Conservation (phyloP, 805 yeast genomes). For the Metschnikowia koreensis region DNA sequence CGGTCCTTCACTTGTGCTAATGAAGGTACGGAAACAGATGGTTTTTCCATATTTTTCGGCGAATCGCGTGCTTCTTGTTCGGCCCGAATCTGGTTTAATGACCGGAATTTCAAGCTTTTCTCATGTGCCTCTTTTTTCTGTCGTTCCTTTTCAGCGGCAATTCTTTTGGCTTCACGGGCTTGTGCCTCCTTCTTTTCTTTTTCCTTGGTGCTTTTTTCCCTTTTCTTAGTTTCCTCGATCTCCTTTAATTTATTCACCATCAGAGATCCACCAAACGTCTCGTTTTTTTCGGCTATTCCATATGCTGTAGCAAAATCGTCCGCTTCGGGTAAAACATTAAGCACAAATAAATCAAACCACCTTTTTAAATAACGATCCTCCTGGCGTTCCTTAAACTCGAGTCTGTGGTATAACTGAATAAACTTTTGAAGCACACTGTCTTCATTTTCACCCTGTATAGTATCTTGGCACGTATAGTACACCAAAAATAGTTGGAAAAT, state of each 20-base stretch:
- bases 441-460: slow-evolving; percentile 12
- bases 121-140: slow-evolving; percentile 18
- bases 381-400: slow-evolving; percentile 3
- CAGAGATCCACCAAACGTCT: slow-evolving; percentile 11
- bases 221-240: slow-evolving; percentile 9
- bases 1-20: slow-evolving; percentile 2
- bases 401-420: slow-evolving; percentile 13
- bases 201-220: slow-evolving; percentile 3
- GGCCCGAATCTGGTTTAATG: slow-evolving; percentile 29
- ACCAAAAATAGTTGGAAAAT: slow-evolving; percentile 33
- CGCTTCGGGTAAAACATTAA: slow-evolving; percentile 33
- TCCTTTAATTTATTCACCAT: slow-evolving; percentile 16
- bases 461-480: slow-evolving; percentile 26
- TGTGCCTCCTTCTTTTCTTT: slow-evolving; percentile 16
- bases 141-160: slow-evolving; percentile 17
- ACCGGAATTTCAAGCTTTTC: slow-evolving; percentile 28
- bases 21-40: neutral
- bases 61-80: slow-evolving; percentile 9
- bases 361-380: slow-evolving; percentile 22
- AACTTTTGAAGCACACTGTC: slow-evolving; percentile 13
- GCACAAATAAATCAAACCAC: slow-evolving; percentile 33
- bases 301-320: slow-evolving; percentile 29
- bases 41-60: neutral
- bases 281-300: slow-evolving; percentile 25
- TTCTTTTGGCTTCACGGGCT: slow-evolving; percentile 20